phyloP scores from a whole-genome alignment of 345 rosid genomes.

The Microthlaspi erraticum region DNA sequence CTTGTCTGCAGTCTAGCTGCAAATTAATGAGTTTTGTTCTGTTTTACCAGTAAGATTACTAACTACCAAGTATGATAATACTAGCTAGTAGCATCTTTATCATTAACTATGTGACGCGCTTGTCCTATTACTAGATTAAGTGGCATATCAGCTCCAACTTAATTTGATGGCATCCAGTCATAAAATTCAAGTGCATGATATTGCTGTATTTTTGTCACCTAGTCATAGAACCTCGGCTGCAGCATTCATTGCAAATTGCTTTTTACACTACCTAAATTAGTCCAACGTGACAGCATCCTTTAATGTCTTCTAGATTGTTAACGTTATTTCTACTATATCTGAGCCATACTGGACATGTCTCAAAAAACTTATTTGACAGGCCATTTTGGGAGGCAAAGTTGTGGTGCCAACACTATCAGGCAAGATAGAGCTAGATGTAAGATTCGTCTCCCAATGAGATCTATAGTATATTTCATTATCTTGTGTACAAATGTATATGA shows the following conservation, averaged over 20 bases:
- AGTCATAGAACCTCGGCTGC: slow-evolving; percentile 10
- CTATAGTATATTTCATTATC: too few species aligned
- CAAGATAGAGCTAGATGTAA: slow-evolving; percentile 67
- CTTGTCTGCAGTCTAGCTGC: slow-evolving; percentile 15
- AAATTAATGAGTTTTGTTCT: slow-evolving; percentile 20
- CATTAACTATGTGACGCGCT: slow-evolving; percentile 1
- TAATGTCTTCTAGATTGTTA: slow-evolving; percentile 19
- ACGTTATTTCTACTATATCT: slow-evolving; percentile 22
- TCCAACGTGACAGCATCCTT: neutral
- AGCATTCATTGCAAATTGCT: neutral
- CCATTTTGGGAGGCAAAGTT: slow-evolving; percentile 84
- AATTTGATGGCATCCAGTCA: slow-evolving; percentile 19
- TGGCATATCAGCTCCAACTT: slow-evolving; percentile 8
- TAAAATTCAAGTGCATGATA: slow-evolving; percentile 21
- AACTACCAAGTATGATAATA: neutral
- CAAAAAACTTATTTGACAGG: slow-evolving; percentile 54
- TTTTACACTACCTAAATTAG: slow-evolving; percentile 8
- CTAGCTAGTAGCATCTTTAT: slow-evolving; percentile 8
- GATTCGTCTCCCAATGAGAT: slow-evolving; percentile 25
- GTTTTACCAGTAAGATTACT: neutral
- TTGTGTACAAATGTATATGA: too few species aligned
- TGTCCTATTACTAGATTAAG: slow-evolving; percentile 24
- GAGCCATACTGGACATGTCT: slow-evolving; percentile 21
- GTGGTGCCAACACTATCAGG: slow-evolving; percentile 87
- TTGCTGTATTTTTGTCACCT: neutral